A percentile compares a stretch with the other conserved stretches of the same genome.
Evolutionary conservation across 768 basidiomycete species (phyloP).

Genomic region (Kondoa malvinella): DNA sequence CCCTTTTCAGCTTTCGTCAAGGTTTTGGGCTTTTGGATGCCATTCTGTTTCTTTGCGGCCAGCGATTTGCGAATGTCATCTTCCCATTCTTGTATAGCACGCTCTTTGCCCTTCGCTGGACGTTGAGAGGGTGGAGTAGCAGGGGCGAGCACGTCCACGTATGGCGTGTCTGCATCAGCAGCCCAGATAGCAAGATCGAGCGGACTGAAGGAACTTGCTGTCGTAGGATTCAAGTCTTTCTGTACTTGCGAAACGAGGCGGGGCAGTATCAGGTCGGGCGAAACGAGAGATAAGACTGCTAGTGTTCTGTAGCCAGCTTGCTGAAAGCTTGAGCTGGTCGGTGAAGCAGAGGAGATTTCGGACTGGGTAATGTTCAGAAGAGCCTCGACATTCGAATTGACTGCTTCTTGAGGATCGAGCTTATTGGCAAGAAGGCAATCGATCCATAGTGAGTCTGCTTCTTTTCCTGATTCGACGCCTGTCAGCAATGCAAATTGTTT

Average conservation of each 20-base stretch:
- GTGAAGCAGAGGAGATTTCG: neutral
- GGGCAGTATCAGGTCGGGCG: slow-evolving; percentile 50
- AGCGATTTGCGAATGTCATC: slow-evolving; percentile 73
- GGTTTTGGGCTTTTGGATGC: neutral
- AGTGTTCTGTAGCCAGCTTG: slow-evolving; percentile 55
- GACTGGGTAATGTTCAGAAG: slow-evolving; percentile 18
- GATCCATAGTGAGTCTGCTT: slow-evolving; percentile 7
- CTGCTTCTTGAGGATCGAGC: slow-evolving; percentile 16
- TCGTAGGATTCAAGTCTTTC: slow-evolving; percentile 45
- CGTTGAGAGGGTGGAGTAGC: neutral
- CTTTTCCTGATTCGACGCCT: too few species aligned
- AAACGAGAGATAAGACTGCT: slow-evolving; percentile 62
- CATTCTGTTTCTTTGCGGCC: slow-evolving; percentile 49
- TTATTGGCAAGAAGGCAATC: slow-evolving; percentile 15
- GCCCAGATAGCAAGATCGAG: slow-evolving; percentile 68
- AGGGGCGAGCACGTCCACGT: slow-evolving; percentile 40
- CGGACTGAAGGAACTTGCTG: slow-evolving; percentile 49
- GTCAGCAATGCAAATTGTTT: too few species aligned
- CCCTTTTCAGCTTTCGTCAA: slow-evolving; percentile 73
- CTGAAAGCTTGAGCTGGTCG: slow-evolving; percentile 15
- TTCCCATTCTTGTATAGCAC: slow-evolving; percentile 87
- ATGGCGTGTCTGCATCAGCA: slow-evolving; percentile 65
- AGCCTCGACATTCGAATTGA: slow-evolving; percentile 4
- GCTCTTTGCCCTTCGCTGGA: slow-evolving; percentile 43
- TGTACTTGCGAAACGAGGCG: slow-evolving; percentile 51